These are phyloP conservation scores for Ogataea hybrid DNA, from an alignment of 1,139 yeast genomes.

Conservation along the genomic window DNA sequence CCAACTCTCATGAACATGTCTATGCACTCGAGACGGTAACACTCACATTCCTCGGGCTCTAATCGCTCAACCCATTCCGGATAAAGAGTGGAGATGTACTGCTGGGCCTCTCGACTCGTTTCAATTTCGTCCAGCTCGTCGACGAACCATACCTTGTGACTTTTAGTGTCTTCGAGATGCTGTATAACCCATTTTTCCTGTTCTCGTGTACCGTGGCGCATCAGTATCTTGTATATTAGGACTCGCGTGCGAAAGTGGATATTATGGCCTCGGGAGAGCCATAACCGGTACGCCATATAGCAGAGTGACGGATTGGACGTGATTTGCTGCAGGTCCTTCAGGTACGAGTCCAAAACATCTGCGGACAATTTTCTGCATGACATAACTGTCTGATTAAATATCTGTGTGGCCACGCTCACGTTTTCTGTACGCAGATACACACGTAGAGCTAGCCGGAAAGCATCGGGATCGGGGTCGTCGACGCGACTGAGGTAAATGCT, in stretches of 20 bases:
- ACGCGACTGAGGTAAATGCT: slow-evolving; percentile 15
- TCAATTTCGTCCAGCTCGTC: slow-evolving; percentile 12
- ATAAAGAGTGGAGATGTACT: slow-evolving; percentile 2
- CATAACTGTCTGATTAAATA: slow-evolving; percentile 29
- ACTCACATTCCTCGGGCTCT: slow-evolving; percentile 4
- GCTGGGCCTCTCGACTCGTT: slow-evolving; percentile 8
- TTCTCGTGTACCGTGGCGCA: slow-evolving; percentile 18
- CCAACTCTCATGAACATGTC: slow-evolving; percentile 12
- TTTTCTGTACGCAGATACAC: slow-evolving; percentile 27
- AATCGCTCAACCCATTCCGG: slow-evolving; percentile 6
- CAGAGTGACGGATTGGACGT: slow-evolving; percentile 24
- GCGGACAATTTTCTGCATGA: slow-evolving; percentile 17
- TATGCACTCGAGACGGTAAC: slow-evolving; percentile 4
- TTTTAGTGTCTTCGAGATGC: slow-evolving; percentile 11
- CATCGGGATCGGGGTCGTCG: slow-evolving; percentile 14
- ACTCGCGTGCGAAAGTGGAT: slow-evolving; percentile 25
- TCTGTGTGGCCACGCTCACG: slow-evolving; percentile 26
- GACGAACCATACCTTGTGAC: slow-evolving; percentile 17
- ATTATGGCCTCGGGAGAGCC: slow-evolving; percentile 22
- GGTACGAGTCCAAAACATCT: slow-evolving; percentile 19
- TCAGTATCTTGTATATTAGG: slow-evolving; percentile 20
- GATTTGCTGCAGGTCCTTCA: slow-evolving; percentile 18
- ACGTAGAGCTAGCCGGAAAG: slow-evolving; percentile 23
- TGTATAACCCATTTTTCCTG: slow-evolving; percentile 25
- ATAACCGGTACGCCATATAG: slow-evolving; percentile 25